phyloP scores from a whole-genome alignment of 768 basidiomycete species.

The Udeniomyces megalosporus region DNA sequence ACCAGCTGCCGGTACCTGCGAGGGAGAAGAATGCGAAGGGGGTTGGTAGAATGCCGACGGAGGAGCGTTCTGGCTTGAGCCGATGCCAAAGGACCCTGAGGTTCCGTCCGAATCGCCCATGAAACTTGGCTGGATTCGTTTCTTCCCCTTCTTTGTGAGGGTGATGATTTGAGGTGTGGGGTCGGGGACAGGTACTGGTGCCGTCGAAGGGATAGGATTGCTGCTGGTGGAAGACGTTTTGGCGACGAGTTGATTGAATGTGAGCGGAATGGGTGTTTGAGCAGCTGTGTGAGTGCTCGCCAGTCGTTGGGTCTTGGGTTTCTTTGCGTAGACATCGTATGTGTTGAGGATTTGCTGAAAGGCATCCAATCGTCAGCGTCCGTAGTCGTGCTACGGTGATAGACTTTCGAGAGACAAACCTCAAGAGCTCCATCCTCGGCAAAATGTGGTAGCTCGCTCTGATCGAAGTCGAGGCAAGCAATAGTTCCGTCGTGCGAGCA shows the following conservation, averaged over 20 bases:
- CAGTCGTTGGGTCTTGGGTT: not conserved
- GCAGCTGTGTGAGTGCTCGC: not conserved
- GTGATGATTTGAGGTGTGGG: constrained; percentile 21
- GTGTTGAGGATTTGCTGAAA: not conserved
- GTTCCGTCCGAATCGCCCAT: constrained; percentile 10
- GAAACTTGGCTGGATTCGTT: constrained; percentile 40
- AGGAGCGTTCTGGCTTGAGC: not conserved
- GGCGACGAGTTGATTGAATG: constrained; percentile 3
- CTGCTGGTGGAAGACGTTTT: not conserved
- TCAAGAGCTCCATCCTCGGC: constrained; percentile 11
- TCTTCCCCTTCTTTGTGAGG: constrained; percentile 37
- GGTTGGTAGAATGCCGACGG: not conserved
- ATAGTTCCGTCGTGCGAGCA: constrained; percentile 93
- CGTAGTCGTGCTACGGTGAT: not conserved
- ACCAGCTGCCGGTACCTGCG: not conserved
- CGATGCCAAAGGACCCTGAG: not conserved
- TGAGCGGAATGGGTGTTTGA: not conserved
- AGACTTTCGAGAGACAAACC: too few relatives aligned
- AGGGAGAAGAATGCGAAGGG: not conserved
- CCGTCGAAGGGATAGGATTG: not conserved
- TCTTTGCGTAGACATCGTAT: not conserved
- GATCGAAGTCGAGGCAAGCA: constrained; percentile 67
- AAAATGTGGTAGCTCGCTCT: constrained; percentile 19
- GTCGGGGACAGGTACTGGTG: not conserved
- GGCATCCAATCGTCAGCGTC: not conserved